These are phyloP conservation scores for Aspergillus haitiensis DNA, from an alignment of 495 filamentous ascomycete species.

Conservation along the genomic window DNA sequence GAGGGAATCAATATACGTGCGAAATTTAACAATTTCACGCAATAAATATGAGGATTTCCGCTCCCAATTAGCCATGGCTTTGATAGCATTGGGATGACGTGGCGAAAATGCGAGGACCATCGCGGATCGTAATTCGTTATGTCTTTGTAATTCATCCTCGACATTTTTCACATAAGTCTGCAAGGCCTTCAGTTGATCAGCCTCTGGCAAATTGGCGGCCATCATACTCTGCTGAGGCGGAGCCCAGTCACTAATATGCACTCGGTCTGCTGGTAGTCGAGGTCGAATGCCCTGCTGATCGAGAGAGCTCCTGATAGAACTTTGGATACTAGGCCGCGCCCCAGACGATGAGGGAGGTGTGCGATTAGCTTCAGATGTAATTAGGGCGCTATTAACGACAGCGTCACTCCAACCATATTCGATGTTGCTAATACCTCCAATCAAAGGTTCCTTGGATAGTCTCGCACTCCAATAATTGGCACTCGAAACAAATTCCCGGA, in stretches of 20 bases:
- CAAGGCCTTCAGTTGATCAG: slow-evolving; percentile 76
- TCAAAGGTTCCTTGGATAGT: slow-evolving; percentile 85
- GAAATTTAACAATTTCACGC: slow-evolving; percentile 94
- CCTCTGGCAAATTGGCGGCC: slow-evolving; percentile 71
- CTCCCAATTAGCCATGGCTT: slow-evolving; percentile 96
- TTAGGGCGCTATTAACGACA: slow-evolving; percentile 75
- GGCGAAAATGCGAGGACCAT: slow-evolving; percentile 91
- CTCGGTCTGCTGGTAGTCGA: slow-evolving; percentile 80
- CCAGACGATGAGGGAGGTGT: slow-evolving; percentile 44
- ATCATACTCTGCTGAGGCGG: slow-evolving; percentile 90
- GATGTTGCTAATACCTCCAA: slow-evolving; percentile 92
- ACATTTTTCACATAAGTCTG: slow-evolving; percentile 78
- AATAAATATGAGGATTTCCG: slow-evolving; percentile 87
- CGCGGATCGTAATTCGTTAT: slow-evolving; percentile 80
- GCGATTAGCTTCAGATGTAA: slow-evolving; percentile 51
- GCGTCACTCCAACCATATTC: slow-evolving; percentile 96
- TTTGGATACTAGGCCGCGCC: slow-evolving; percentile 64
- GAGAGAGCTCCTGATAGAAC: slow-evolving; percentile 68
- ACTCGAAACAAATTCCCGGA: slow-evolving; percentile 87
- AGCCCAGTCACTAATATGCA: slow-evolving; percentile 87
- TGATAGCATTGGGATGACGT: slow-evolving; percentile 73
- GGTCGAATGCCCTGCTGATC: slow-evolving; percentile 64
- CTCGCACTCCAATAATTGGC: slow-evolving; percentile 98
- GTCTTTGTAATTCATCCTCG: slow-evolving; percentile 78
- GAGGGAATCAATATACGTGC: slow-evolving; percentile 87